Percentiles rank a stretch among this genome's conserved stretches.
Evolutionary conservation across 2,329 filamentous ascomycete genomes (phyloP).

Genomic region (Ophiostoma pallidulum): DNA sequence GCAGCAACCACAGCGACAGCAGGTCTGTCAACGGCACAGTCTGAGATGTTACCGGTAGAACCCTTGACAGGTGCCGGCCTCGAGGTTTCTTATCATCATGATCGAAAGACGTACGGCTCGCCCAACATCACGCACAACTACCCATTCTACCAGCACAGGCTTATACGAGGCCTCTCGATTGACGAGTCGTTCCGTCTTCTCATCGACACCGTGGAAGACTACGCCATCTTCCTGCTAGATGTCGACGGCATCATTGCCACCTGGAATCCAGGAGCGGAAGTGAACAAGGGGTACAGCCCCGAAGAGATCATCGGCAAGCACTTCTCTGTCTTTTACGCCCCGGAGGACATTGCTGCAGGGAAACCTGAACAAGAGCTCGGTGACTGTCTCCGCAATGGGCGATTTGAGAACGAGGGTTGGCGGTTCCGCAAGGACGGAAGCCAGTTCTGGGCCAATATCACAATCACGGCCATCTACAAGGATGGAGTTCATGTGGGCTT

Average conservation of each 20-base stretch:
- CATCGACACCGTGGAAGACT: slow-evolving; percentile 51
- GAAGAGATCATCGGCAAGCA: slow-evolving; percentile 49
- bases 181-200: slow-evolving; percentile 50
- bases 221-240: slow-evolving; percentile 54
- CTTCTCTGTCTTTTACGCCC: slow-evolving; percentile 47
- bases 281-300: slow-evolving; percentile 45
- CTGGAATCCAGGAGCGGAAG: slow-evolving; percentile 47
- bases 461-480: slow-evolving; percentile 47
- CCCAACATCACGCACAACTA: not conserved
- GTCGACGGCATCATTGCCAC: slow-evolving; percentile 44
- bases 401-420: slow-evolving; percentile 52
- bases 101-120: too few relatives aligned
- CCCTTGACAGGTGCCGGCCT: too few relatives aligned
- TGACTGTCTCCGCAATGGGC: slow-evolving; percentile 43
- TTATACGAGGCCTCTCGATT: slow-evolving; percentile 1
- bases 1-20: not conserved
- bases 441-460: slow-evolving; percentile 51
- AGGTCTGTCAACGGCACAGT: too few relatives aligned
- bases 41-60: too few relatives aligned
- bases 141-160: not conserved
- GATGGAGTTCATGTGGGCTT: slow-evolving; percentile 45
- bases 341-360: slow-evolving; percentile 36
- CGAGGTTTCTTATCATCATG: too few relatives aligned
- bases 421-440: slow-evolving; percentile 48
- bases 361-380: slow-evolving; percentile 45